Conservation (phyloP, 1,284 basidiomycete genomes). For the Phenoliferia sp. region DNA sequence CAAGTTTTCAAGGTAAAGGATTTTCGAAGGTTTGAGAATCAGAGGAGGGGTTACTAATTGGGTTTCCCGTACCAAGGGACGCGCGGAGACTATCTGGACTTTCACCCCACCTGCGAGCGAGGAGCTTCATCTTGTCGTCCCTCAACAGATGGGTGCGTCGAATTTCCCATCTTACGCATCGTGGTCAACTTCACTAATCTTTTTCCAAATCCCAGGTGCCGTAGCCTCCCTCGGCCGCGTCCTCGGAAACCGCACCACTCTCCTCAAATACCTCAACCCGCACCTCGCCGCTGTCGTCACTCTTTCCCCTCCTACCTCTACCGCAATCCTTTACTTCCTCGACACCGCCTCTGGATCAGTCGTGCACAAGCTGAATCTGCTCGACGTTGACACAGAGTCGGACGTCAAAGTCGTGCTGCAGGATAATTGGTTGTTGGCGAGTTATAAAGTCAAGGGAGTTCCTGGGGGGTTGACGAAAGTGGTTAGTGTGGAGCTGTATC, state of each 20-base stretch:
- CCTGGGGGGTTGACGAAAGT: constrained; percentile 28
- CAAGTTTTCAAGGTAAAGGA: not conserved
- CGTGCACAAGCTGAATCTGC: not conserved
- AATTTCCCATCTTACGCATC: not conserved
- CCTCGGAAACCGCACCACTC: constrained; percentile 74
- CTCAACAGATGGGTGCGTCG: constrained; percentile 26
- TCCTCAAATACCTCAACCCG: constrained; percentile 94
- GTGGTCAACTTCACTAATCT: not conserved
- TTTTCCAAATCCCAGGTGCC: constrained; percentile 10
- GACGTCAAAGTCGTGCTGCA: not conserved
- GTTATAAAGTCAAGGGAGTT: constrained; percentile 47
- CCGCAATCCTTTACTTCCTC: not conserved
- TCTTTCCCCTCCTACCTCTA: constrained; percentile 26
- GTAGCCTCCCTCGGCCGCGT: constrained; percentile 77
- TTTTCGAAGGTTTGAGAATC: too few species aligned
- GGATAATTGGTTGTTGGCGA: constrained; percentile 92
- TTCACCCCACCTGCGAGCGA: not conserved
- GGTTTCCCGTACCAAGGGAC: not conserved
- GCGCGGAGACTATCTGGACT: not conserved
- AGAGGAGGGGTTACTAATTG: too few species aligned
- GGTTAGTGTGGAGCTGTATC: constrained; percentile 70
- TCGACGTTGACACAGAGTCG: not conserved
- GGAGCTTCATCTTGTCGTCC: constrained; percentile 17
- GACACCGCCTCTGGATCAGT: not conserved
- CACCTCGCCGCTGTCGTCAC: constrained; percentile 64